Conservation (phyloP, 768 basidiomycete species). For the Hysterangium stoloniferum region DNA sequence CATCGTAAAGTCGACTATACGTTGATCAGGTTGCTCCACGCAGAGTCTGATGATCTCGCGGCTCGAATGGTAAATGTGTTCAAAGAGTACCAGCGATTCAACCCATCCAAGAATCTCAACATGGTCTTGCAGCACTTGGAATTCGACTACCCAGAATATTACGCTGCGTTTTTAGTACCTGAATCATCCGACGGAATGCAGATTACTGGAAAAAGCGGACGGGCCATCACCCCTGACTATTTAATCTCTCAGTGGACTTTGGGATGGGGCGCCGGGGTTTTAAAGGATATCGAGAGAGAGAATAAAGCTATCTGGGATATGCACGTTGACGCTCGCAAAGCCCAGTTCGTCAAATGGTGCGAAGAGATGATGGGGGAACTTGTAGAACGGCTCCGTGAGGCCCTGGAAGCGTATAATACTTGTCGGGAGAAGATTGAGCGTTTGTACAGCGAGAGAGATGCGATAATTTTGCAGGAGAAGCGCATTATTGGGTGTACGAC, state of each 20-base stretch:
- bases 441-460: slow-evolving; percentile 28
- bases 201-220: slow-evolving; percentile 33
- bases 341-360: slow-evolving; percentile 27
- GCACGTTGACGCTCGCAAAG: slow-evolving; percentile 22
- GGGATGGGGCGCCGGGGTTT: slow-evolving; percentile 38
- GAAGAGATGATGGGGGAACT: slow-evolving; percentile 27
- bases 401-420: slow-evolving; percentile 33
- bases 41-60: no score
- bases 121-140: slow-evolving; percentile 38
- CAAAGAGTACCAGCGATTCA: no score
- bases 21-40: no score
- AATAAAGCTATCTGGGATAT: slow-evolving; percentile 32
- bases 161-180: slow-evolving; percentile 27
- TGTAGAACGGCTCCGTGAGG: slow-evolving; percentile 26
- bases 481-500: slow-evolving; percentile 63
- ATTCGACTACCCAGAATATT: slow-evolving; percentile 41
- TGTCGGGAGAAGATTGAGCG: slow-evolving; percentile 29
- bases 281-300: slow-evolving; percentile 24
- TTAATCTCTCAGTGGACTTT: slow-evolving; percentile 41
- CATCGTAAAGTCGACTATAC: no score
- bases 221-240: slow-evolving; percentile 28
- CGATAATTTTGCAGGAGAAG: slow-evolving; percentile 34
- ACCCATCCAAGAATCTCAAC: slow-evolving; percentile 20
- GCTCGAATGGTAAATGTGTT: no score
- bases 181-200: slow-evolving; percentile 37